Evolutionary conservation across 768 basidiomycete genomes (phyloP).

Genomic region (Mycena haematopus): DNA sequence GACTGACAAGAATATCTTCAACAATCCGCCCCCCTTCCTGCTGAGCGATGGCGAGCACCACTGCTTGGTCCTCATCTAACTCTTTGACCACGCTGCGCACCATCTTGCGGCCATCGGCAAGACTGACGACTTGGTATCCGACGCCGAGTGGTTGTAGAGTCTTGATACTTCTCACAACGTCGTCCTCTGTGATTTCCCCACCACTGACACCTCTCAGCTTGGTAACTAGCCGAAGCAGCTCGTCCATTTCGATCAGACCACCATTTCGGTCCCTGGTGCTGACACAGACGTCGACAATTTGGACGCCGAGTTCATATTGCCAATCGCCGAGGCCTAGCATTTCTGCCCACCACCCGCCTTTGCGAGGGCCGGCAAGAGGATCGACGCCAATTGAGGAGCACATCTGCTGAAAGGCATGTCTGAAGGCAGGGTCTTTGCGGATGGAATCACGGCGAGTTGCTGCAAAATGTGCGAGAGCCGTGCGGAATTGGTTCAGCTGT

Average conservation of each 20-base stretch:
- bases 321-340: conserved; percentile 89
- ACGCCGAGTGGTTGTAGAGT: conserved; percentile 87
- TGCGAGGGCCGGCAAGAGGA: conserved; percentile 85
- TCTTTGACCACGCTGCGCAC: conserved; percentile 90
- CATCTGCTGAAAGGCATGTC: conserved; percentile 95
- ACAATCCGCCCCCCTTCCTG: conserved; percentile 73
- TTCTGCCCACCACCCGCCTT: conserved; percentile 93
- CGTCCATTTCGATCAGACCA: conserved; percentile 88
- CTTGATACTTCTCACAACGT: conserved; percentile 83
- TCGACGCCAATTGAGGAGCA: conserved; percentile 95
- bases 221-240: conserved; percentile 80
- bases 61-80: conserved; percentile 88
- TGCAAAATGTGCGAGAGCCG: conserved; percentile 81
- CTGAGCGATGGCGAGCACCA: conserved; percentile 78
- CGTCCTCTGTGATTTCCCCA: conserved; percentile 83
- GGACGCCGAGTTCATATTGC: conserved; percentile 95
- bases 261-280: conserved; percentile 90
- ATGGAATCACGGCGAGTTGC: conserved; percentile 85
- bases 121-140: conserved; percentile 86
- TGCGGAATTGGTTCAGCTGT: conserved; percentile 85
- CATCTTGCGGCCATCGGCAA: conserved; percentile 76
- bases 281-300: conserved; percentile 92
- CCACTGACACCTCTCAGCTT: conserved; percentile 74
- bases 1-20: conserved; percentile 61
- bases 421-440: conserved; percentile 81